phyloP scores from a whole-genome alignment of 257 asterid species.

The Verbascum thapsus region DNA sequence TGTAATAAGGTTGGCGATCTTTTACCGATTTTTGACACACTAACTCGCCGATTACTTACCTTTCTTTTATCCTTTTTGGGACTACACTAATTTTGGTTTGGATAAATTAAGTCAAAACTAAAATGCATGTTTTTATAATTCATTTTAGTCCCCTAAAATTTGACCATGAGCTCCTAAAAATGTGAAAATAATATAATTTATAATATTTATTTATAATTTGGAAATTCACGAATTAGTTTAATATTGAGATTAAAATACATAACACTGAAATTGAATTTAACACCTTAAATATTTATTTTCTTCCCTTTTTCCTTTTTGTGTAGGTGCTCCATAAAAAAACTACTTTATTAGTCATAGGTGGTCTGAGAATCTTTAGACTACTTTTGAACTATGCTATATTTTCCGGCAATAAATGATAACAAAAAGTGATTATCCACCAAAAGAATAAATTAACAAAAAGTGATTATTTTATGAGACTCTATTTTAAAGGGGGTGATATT shows the following conservation, averaged over 20 bases:
- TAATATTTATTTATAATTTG: too few species aligned
- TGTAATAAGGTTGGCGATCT: constrained; percentile 37
- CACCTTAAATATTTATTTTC: not conserved
- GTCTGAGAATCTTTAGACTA: not conserved
- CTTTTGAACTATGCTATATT: not conserved
- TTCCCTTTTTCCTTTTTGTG: not conserved
- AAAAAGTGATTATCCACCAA: too few species aligned
- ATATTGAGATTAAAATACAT: too few species aligned
- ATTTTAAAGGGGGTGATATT: too few species aligned
- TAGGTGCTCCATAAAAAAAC: not conserved
- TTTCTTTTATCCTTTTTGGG: not conserved
- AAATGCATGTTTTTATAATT: too few species aligned
- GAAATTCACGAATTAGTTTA: too few species aligned
- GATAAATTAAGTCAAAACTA: constrained; percentile 31
- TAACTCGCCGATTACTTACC: constrained; percentile 24
- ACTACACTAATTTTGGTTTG: constrained; percentile 18
- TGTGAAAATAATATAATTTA: too few species aligned
- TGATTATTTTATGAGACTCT: too few species aligned
- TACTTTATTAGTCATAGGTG: not conserved
- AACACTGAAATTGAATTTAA: too few species aligned
- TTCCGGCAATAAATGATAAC: not conserved
- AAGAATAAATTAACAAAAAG: too few species aligned
- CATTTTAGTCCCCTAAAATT: too few species aligned
- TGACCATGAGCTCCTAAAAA: too few species aligned
- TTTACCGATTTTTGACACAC: constrained; percentile 56